A percentile compares a stretch with the other conserved stretches of the same genome.
Evolutionary conservation across 805 yeast species (phyloP).

Genomic region (Ogataea pini): DNA sequence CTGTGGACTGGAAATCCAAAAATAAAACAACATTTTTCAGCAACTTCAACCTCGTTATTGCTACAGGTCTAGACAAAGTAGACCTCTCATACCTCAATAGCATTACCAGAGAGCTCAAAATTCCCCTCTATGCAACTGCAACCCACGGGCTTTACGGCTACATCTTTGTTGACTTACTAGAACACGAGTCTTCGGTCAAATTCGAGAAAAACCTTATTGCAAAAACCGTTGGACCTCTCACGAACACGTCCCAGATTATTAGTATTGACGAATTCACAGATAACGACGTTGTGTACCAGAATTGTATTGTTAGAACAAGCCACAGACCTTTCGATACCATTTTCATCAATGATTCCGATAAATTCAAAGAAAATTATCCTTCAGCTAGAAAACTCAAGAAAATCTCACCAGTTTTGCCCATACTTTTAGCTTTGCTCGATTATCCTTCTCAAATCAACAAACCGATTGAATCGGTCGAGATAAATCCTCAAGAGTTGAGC

Average conservation of each 20-base stretch:
- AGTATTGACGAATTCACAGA: conserved; percentile 39
- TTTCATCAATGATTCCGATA: conserved; percentile 37
- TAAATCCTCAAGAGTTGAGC: conserved; percentile 34
- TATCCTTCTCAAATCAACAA: conserved; percentile 24
- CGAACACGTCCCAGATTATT: conserved; percentile 45
- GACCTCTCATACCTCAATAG: conserved; percentile 52
- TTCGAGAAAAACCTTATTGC: conserved; percentile 49
- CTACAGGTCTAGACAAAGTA: conserved; percentile 56
- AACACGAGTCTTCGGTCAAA: conserved; percentile 56
- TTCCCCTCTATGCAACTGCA: conserved; percentile 70
- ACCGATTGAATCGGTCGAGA: conserved; percentile 25
- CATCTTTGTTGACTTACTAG: conserved; percentile 74
- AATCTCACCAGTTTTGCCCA: conserved; percentile 59
- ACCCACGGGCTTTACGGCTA: conserved; percentile 83
- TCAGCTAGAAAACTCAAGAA: conserved; percentile 43
- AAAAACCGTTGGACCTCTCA: conserved; percentile 53
- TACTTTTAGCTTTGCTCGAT: conserved; percentile 60
- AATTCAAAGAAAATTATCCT: conserved; percentile 28
- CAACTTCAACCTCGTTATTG: conserved; percentile 70
- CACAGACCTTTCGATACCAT: conserved; percentile 41
- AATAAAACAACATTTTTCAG: conserved; percentile 41
- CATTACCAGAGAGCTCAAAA: conserved; percentile 52
- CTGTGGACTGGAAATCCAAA: conserved; percentile 30
- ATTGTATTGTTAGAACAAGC: conserved; percentile 37
- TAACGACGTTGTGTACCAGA: conserved; percentile 39